These are phyloP conservation scores for Hypoxylon rickii DNA, from an alignment of 495 filamentous ascomycete species.

Conservation along the genomic window DNA sequence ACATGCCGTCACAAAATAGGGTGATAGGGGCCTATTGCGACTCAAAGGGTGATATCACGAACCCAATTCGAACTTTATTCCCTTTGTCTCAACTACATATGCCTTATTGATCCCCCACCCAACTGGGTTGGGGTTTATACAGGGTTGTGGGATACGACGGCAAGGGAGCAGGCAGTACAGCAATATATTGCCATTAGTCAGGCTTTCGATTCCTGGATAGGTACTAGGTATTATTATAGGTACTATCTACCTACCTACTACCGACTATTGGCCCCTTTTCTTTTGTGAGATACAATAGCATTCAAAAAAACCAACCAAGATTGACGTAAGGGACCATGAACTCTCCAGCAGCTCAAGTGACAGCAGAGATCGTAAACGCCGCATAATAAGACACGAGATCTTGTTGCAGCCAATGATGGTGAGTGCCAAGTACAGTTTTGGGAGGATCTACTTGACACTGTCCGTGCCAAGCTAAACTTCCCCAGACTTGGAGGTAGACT, in stretches of 20 bases:
- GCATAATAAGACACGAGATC: slow-evolving; percentile 31
- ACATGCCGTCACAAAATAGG: neutral
- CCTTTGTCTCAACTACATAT: slow-evolving; percentile 26
- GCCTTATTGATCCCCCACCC: slow-evolving; percentile 19
- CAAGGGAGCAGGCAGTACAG: slow-evolving; percentile 1
- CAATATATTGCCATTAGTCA: slow-evolving; percentile 17
- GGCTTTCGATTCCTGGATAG: neutral
- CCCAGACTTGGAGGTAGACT: slow-evolving; percentile 24
- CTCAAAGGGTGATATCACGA: too few species aligned
- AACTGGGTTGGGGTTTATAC: slow-evolving; percentile 32
- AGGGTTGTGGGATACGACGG: neutral
- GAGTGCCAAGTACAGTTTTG: slow-evolving; percentile 13
- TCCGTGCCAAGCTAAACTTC: slow-evolving; percentile 21
- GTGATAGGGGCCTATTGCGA: too few species aligned
- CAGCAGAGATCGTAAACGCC: slow-evolving; percentile 21
- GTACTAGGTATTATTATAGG: too few species aligned
- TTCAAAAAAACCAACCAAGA: slow-evolving; percentile 13
- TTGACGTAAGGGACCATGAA: slow-evolving; percentile 21
- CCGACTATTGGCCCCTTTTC: slow-evolving; percentile 27
- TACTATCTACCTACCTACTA: neutral
- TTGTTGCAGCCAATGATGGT: slow-evolving; percentile 16
- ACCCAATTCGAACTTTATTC: too few species aligned
- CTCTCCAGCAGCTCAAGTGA: slow-evolving; percentile 24
- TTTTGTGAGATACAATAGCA: slow-evolving; percentile 14
- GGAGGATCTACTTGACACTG: slow-evolving; percentile 4